Conservation (phyloP, 768 basidiomycete genomes). For the Agaricus sinodeliciosus region DNA sequence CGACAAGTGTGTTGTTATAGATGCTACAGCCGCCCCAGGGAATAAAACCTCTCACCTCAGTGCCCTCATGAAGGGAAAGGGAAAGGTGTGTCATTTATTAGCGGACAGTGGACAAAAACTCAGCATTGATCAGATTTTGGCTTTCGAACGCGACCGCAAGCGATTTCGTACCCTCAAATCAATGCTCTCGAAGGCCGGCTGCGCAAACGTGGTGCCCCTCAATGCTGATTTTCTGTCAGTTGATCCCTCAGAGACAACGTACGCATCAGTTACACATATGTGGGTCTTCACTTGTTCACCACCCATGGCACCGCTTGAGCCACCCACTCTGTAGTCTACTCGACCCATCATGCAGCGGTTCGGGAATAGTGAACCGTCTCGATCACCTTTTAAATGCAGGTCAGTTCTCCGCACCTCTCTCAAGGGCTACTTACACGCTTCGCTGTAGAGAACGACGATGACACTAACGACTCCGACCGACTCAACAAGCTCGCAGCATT, state of each 20-base stretch:
- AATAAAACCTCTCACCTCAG: slow-evolving; percentile 96
- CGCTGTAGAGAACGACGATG: slow-evolving; percentile 47
- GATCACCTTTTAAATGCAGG: slow-evolving; percentile 79
- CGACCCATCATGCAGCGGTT: slow-evolving; percentile 96
- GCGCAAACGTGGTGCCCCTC: slow-evolving; percentile 69
- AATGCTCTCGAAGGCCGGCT: slow-evolving; percentile 84
- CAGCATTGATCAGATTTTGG: slow-evolving; percentile 48
- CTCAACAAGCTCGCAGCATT: slow-evolving; percentile 81
- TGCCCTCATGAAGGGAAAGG: slow-evolving; percentile 77
- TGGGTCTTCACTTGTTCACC: slow-evolving; percentile 29
- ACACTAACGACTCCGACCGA: slow-evolving; percentile 55
- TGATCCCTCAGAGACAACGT: slow-evolving; percentile 63
- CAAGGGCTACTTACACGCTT: neutral
- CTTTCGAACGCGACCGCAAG: slow-evolving; percentile 82
- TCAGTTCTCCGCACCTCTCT: slow-evolving; percentile 21
- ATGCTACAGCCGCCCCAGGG: slow-evolving; percentile 94
- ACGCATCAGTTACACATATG: slow-evolving; percentile 77
- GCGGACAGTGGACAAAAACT: neutral
- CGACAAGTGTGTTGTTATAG: slow-evolving; percentile 61
- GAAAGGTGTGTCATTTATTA: slow-evolving; percentile 48
- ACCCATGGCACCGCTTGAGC: neutral
- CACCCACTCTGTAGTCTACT: slow-evolving; percentile 51
- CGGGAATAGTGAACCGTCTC: slow-evolving; percentile 85
- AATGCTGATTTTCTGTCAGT: slow-evolving; percentile 80
- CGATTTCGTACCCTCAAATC: slow-evolving; percentile 77